Evolutionary conservation across 163 green algal genomes (phyloP), one percentile per base, ranked within the genome.

Genomic region (Picocystis sp.): DNA sequence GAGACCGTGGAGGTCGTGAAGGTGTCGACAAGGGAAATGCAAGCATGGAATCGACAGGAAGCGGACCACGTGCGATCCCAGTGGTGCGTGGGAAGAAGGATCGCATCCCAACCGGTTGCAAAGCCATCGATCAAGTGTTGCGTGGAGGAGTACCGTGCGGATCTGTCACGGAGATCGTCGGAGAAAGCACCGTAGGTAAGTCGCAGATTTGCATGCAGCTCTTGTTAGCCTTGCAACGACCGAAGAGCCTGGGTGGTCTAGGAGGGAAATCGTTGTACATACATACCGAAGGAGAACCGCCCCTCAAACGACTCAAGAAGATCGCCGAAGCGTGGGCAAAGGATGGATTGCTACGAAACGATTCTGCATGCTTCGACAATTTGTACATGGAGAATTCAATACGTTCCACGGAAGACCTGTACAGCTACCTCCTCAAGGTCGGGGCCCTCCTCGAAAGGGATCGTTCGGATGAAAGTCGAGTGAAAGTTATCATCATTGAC

Each of bases 401-500:
- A 3, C 24, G 14, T 19, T 53, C 47, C 5, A 19, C 35, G 13
- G 24, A 53, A 23, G 47, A 53, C 47, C 47, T 53, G 15, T 34
- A 24, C 15, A 34, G 34, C 3, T 53, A 34, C 17, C 47, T 53
- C 2, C 34, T 19, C 24, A 53, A 53, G 13, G n/a, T 53, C 47
- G 12, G 19, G 14, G 47, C 35, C 47, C 34, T 53, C 24, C n/a
- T 53, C 14, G 34, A 53, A 33, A 53, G 29, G 29, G 29, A 38
- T 38, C 29, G 29, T 38, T 38, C 29, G 29, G 29, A 38, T 3
- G 47, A 25, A 53, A 24, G 47, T 33, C 10, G 17, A 23, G 50
- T 91, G 42, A 67, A 71, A 5, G 54, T 89, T 25, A 25, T 90
- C 11, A 66, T 91, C 11, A 64, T 90, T 22, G 80, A 90, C 61